phyloP scores from a whole-genome alignment of 805 yeast species.

The Saccharomycopsis malanga region DNA sequence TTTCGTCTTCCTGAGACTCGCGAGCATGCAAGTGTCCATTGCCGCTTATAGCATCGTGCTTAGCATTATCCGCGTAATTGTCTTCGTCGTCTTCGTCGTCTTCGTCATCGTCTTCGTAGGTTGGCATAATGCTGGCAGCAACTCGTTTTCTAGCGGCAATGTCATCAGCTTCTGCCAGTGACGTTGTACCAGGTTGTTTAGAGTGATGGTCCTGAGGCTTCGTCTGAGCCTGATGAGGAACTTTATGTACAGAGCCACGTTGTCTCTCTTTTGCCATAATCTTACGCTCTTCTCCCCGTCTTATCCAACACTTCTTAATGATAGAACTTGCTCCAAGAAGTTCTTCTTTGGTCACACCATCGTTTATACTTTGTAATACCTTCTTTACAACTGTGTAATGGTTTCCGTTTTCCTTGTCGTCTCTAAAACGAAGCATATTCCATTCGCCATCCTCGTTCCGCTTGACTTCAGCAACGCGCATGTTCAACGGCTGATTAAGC shows the following conservation, averaged over 20 bases:
- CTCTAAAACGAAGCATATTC: slow-evolving; percentile 84
- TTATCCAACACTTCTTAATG: slow-evolving; percentile 57
- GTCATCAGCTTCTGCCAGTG: slow-evolving; percentile 1
- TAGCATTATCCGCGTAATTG: no score
- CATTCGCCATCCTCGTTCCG: slow-evolving; percentile 61
- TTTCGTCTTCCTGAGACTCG: background rate
- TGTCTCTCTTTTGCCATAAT: slow-evolving; percentile 12
- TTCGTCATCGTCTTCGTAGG: slow-evolving; percentile 37
- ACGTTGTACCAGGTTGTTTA: background rate
- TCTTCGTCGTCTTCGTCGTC: slow-evolving; percentile 22
- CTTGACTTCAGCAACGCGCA: slow-evolving; percentile 80
- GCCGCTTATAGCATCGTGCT: no score
- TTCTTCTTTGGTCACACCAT: slow-evolving; percentile 78
- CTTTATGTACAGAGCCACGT: background rate
- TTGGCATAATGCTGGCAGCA: slow-evolving; percentile 32
- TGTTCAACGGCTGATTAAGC: slow-evolving; percentile 75
- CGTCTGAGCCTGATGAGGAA: background rate
- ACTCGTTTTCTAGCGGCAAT: slow-evolving; percentile 16
- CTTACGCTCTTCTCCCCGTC: slow-evolving; percentile 36
- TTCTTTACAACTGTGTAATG: slow-evolving; percentile 75
- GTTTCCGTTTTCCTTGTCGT: slow-evolving; percentile 87
- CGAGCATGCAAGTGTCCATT: background rate
- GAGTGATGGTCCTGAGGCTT: slow-evolving; percentile 1
- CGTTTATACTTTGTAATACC: slow-evolving; percentile 77
- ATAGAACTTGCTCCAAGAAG: slow-evolving; percentile 48